Evolutionary conservation across 257 asterid genomes (phyloP), one percentile per base, ranked within the genome.

Genomic region (Ophiorrhiza pumila): DNA sequence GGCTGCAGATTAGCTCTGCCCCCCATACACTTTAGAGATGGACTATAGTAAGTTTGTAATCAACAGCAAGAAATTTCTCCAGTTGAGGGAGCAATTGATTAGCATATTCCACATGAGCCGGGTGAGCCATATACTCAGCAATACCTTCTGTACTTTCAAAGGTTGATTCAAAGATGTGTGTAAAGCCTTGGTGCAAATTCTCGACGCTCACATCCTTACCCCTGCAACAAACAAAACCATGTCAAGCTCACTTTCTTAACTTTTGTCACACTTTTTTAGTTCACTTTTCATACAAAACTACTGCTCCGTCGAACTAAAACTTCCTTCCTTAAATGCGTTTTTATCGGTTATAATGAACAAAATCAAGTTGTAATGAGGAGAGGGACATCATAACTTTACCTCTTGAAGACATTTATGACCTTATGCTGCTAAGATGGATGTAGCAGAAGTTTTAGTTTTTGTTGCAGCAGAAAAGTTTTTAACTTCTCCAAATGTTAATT

Each of bases 81-180:
- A 89, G 15, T 4, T 68, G 91, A 68, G 93, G 74, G 45, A 89
- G 82, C 4, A 93, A 62, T 43, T 0, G 68, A 84, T 84, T 87
- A 23, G 93, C 91, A 25, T 2, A 87, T 27, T 81, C 80, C 27
- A 83, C 93, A 49, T 93, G 96, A 74, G 77, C 82, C 0, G 96
- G 96, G 65, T 87, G 96, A 68, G 74, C 46, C 55, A 89, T 0
- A 55, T 91, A 93, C 74, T 91, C 96, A 10, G 96, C 92, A 73
- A 91, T 42, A 15, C 94, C 98, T 81, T 93, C 58, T 0, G 87
- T 83, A 79, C 90, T 89, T 72, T 88, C 97, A 22, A 93, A 93
- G 59, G 85, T 88, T 1, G 96, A 93, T 76, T 91, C 98, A 34
- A 93, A 93, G 31, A 93, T 77, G n/a, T 93, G 97, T 57, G 97